Percentiles rank a stretch among this genome's conserved stretches.
Evolutionary conservation across 2,329 filamentous ascomycete species (phyloP).

Genomic region (Botryotinia convoluta): DNA sequence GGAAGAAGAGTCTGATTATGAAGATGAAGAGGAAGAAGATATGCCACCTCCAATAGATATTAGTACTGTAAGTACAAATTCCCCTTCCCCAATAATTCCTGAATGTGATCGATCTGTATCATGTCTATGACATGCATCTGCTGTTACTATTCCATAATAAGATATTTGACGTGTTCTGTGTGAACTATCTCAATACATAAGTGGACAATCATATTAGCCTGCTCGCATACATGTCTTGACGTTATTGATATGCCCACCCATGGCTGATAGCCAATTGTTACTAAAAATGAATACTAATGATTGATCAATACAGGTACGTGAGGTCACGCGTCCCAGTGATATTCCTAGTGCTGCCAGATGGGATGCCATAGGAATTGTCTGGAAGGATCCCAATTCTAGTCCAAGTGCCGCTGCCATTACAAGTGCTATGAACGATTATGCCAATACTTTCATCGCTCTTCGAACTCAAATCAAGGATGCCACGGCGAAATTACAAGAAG

Average conservation of each 20-base stretch:
- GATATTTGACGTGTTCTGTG: not conserved
- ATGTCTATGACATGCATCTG: not conserved
- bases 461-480: constrained; percentile 36
- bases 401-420: constrained; percentile 34
- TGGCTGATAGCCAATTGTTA: not conserved
- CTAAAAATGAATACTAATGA: constrained; percentile 9
- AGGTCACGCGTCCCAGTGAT: constrained; percentile 41
- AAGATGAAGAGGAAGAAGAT: constrained; percentile 36
- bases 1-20: constrained; percentile 38
- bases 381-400: constrained; percentile 40
- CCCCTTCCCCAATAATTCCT: not conserved
- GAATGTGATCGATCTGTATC: not conserved
- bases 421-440: constrained; percentile 37
- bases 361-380: constrained; percentile 54
- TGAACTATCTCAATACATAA: not conserved
- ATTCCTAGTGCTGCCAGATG: constrained; percentile 50
- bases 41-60: constrained; percentile 30
- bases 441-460: constrained; percentile 34
- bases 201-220: not conserved
- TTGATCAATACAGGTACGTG: constrained; percentile 33
- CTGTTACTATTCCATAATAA: not conserved
- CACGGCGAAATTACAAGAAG: constrained; percentile 33
- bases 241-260: not conserved
- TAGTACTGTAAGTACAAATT: constrained; percentile 33
- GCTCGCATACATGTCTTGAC: not conserved